Base-by-base conservation (phyloP, 345 rosid species). In the Noccaea bulbosa region DNA sequence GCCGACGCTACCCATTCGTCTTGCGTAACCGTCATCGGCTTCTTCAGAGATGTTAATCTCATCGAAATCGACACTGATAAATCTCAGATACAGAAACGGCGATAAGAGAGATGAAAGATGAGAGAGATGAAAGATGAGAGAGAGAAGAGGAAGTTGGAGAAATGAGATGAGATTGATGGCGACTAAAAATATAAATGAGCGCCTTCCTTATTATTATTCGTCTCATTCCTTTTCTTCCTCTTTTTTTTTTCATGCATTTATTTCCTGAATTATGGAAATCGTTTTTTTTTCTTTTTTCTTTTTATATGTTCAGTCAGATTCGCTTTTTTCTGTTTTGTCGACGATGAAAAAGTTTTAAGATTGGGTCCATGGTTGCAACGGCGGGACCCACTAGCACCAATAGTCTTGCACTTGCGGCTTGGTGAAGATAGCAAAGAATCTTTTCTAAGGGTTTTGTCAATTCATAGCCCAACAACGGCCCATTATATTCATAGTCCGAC, bases 1-100 rank as follows among this genome's bases (percentile, higher is more conserved):
- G 97, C 97, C 24, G 86, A 71, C 33, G 38, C 59, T 24, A 90
- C 78, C 97, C 97, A 90, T 34, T 81, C 87, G 62, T 90, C 93
- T 52, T 55, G 76, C 65, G 62, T 57, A 68, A 54, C 34, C 80
- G 40, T 35, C 81, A 15, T 64, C 71, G 22, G 52, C 2, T 59
- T 59, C 49, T 57, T 69, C 46, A 65, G 27, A 41, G 43, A 15
- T 6, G 43, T 9, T 14, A 12, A 10, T 14, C 20, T 62, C 71
- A 54, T 38, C 7, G 69, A 10, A 56, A 67, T 60, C 50, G 53
- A 0, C 5, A 47, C 20, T 61, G 77, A 59, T 16, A 56, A 24
- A 60, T 40, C 34, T 56, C 14, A 48, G 52, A 38, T 59, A 32
- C 12, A 53, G 27, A 56, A 14, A 32, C 33, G 59, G 39, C 62